Evolutionary conservation across 805 yeast genomes (phyloP), one percentile per base, ranked within the genome.

Genomic region (Yamadazyma kitorensis): DNA sequence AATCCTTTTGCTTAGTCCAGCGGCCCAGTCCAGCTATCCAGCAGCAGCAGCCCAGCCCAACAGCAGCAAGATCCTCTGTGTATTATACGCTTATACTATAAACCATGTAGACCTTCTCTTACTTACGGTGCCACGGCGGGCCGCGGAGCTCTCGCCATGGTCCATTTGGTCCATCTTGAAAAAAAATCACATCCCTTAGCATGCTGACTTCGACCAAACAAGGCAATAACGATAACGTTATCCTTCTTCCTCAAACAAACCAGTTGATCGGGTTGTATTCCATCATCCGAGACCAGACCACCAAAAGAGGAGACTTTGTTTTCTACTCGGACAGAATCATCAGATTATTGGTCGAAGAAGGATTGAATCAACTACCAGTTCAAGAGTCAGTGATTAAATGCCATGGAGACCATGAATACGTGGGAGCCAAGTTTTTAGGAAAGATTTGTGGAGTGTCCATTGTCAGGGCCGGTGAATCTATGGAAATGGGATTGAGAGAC

Each of bases 401-500:
- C 22, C 91, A 94, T 29, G 80, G 93, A 9, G 82, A 81, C 34
- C 72, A 78, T 44, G 61, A 64, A 24, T 87, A 76, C 57, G 71
- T 76, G 3, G 99, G 99, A 10, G 82, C 82, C 37, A 70, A 72
- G 40, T 91, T 91, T 59, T 65, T 78, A 52, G 98, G 98, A 27
- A 88, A 86, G 61, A 93, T 93, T 41, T 91, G 98, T 59, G 99
- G 99, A 46, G 99, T 93, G 23, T 87, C 96, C 12, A 93, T 93
- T 55, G 94, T 93, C 51, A 76, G 99, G 57, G 99, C 99, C 4
- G 99, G 99, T 47, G 99, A 93, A 62, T 83, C 95, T 27, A 93
- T 93, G 99, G 99, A 93, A 63, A 95, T 87, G 72, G 98, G 98
- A 21, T 70, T 93, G 45, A 79, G 99, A 59, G 98, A 91, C 59